Base-by-base conservation (phyloP, 768 basidiomycete genomes). In the Tulasnella sp. region DNA sequence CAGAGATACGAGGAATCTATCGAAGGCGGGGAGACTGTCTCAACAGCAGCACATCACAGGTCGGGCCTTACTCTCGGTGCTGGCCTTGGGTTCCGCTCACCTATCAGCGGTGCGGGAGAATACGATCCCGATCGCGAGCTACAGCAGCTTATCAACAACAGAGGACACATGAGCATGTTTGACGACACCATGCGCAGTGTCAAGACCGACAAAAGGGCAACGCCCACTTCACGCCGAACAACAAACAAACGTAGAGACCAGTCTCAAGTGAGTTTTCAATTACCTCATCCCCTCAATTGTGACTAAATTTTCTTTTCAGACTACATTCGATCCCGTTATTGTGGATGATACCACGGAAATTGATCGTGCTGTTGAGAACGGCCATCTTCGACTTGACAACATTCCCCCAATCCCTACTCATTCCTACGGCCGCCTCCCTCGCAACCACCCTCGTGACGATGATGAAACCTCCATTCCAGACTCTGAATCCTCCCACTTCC, bases 31-130 rank as follows among this genome's bases (percentile, higher is more conserved):
- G 77, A 79, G 53, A 84, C 83, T 0, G 64, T 87, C 53, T 90
- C 86, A 0, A 92, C 90, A 0, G 78, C 77, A 7, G 86, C 81
- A 1, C 91, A 95, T 64, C 91, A 95, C 65, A 89, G 87, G 22
- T 87, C 83, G 56, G 87, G 78, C 2, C 69, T 93, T 46, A 93
- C 91, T 0, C 72, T 95, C 15, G 83, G 75, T 46, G 86, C 88
- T 3, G 90, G 91, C 0, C 72, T 93, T 8, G 40, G 25, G 15
- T 27, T 37, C 13, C 42, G 54, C 56, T 37, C 64, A 63, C 16
- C 68, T 15, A 72, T 78, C 58, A 60, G 83, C 45, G 83, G 79
- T 62, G 83, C 79, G 33, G 81, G 81, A 35, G 87, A 90, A 61
- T 90, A 84, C 56, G 87, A 90, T 62, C 86, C 87, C 3, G 86